Base-by-base conservation (phyloP, 352 stramenopile genomes). In the Phytophthora meadii region DNA sequence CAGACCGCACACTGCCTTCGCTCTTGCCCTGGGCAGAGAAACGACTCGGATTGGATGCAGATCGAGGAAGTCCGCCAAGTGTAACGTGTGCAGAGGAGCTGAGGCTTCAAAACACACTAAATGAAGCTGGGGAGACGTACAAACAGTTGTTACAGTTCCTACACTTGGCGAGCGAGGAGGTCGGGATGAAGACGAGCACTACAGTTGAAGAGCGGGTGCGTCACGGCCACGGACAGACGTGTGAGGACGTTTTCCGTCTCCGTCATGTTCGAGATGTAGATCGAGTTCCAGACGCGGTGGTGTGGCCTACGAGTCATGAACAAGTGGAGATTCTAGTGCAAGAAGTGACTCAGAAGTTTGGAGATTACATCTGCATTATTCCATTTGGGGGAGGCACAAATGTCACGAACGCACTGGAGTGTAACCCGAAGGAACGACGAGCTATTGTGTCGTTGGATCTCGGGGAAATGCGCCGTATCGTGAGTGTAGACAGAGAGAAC, bases 311-410 rank as follows among this genome's bases (percentile, higher is more conserved):
- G 12, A 88, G 59, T 22, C 84, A 98, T 64, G 69, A 79, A 10
- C 84, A 98, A 68, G 83, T 98, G 15, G 72, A 92, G 46, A 37
- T 39, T 4, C 58, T 99, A n/a, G 83, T 98, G 40, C 61, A 75
- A 22, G 70, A 91, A 34, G 90, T 92, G 3, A 80, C 72, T 25
- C n/a, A 72, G 22, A 55, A 61, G 2, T 76, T 63, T 64, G 73
- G 61, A 5, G 67, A 89, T 34, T 67, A 74, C 46, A 87, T 97
- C 65, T 98, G 92, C 66, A 62, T 98, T 15, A 97, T 99, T 60
- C 96, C 96, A 0, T 97, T 96, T 81, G 96, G 96, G 54, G 96
- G 96, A 48, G 95, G 95, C 19, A 99, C 95, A 45, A 98, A 97
- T 45, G 84, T 93, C 9, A 88, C 84, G 3, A 90, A 79, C 30